These are phyloP conservation scores for Ailanthus altissimus DNA, from an alignment of 345 rosid species.

Conservation along the genomic window DNA sequence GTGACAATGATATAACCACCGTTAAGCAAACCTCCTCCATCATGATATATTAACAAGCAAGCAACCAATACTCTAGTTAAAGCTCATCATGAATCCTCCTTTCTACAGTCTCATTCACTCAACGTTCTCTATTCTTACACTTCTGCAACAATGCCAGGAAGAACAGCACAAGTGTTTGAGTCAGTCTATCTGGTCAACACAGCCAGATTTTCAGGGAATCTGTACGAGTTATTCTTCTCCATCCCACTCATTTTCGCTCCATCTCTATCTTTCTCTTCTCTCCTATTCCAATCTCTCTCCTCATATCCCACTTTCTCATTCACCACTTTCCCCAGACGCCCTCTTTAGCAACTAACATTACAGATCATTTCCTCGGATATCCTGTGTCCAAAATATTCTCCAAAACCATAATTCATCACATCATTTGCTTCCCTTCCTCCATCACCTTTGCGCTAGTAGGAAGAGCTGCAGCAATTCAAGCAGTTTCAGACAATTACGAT, in stretches of 20 bases:
- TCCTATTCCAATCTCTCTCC: conserved; percentile 33
- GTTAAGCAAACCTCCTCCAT: conserved; percentile 5
- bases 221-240: conserved; percentile 35
- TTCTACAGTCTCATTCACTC: conserved; percentile 11
- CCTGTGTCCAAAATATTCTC: conserved; percentile 17
- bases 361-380: conserved; percentile 19
- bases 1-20: background rate
- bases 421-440: conserved; percentile 35
- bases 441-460: conserved; percentile 33
- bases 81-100: background rate
- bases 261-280: conserved; percentile 36
- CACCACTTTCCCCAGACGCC: conserved; percentile 24
- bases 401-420: conserved; percentile 26
- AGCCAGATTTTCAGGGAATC: conserved; percentile 34
- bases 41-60: conserved; percentile 25
- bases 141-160: conserved; percentile 22
- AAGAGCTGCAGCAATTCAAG: conserved; percentile 33
- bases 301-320: conserved; percentile 33
- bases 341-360: conserved; percentile 7
- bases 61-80: conserved; percentile 19
- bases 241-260: conserved; percentile 32
- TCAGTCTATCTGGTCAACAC: conserved; percentile 27
- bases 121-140: background rate
- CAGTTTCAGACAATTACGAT: conserved; percentile 37
- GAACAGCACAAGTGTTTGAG: conserved; percentile 21